Evolutionary conservation across 257 asterid species (phyloP), one percentile per base, ranked within the genome.

Genomic region (Lavandula angustifolia): DNA sequence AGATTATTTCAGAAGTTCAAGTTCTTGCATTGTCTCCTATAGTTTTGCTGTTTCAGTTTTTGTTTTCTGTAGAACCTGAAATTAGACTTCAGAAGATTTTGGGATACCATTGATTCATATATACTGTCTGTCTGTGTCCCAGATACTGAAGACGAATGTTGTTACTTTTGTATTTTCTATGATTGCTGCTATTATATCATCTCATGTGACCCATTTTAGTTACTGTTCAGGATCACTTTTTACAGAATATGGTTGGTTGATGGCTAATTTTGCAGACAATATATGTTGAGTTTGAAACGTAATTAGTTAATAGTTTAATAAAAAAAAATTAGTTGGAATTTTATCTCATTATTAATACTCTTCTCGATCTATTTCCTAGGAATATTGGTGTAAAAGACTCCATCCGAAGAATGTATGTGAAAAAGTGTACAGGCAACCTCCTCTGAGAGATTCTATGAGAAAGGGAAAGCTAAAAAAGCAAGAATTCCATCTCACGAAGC

Each of bases 341-440:
- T 58, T 70, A 64, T 54, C 55, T 64, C 57, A 42, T 65, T 66
- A 18, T 41, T 35, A 12, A 17, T 63, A 22, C 18, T 29, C 35
- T 38, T 58, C 18, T 49, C 32, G 54, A 0, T 50, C 66, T 53
- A 64, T 55, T 69, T 71, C 43, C 33, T 70, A 94, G 99, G 99
- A 94, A 77, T 89, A 87, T 74, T 94, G 99, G 99, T 94, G 97
- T 80, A 94, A 89, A 78, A 81, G 87, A 79, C 79, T 79, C 76
- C 97, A 94, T 74, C 99, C 99, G 3, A 94, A 94, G 82, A 79
- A 81, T 81, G 99, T 94, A 42, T 94, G 97, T 18, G 99, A 94
- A 81, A 89, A 94, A 74, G 99, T 94, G 17, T 94, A 94, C 73
- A 81, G 97, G 80, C 99, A 94, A 74, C 97, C 99, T 54, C 94